Evolutionary conservation across 2,329 filamentous ascomycete species (phyloP).

Genomic region (Dendryphion nanum): DNA sequence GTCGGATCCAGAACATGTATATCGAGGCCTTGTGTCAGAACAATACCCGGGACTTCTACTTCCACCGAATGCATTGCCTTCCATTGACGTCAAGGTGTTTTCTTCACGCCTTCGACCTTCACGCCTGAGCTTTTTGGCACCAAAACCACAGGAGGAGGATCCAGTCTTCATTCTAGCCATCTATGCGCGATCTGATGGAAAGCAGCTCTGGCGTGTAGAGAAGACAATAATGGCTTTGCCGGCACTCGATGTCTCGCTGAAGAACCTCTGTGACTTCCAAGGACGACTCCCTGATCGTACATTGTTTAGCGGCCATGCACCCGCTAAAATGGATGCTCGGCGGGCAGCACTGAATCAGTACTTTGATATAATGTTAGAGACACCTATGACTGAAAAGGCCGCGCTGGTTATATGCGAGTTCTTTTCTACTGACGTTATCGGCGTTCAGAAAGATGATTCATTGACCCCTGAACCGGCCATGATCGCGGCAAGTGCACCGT

Average conservation of each 20-base stretch:
- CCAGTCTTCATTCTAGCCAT: slow-evolving; percentile 91
- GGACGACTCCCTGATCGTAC: slow-evolving; percentile 79
- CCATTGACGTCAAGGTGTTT: slow-evolving; percentile 81
- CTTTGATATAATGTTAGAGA: slow-evolving; percentile 81
- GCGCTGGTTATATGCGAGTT: slow-evolving; percentile 85
- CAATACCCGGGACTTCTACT: slow-evolving; percentile 84
- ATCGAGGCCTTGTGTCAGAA: slow-evolving; percentile 75
- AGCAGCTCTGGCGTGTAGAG: slow-evolving; percentile 90
- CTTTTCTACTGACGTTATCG: slow-evolving; percentile 66
- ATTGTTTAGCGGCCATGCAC: slow-evolving; percentile 88
- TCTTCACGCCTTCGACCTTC: slow-evolving; percentile 96
- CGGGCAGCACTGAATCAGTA: slow-evolving; percentile 79
- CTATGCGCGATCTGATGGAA: slow-evolving; percentile 70
- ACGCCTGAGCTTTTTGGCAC: slow-evolving; percentile 75
- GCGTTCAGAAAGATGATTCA: slow-evolving; percentile 54
- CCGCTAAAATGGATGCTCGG: slow-evolving; percentile 87
- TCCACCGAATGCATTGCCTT: slow-evolving; percentile 82
- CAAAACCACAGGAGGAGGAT: slow-evolving; percentile 82
- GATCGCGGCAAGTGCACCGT: slow-evolving; percentile 17
- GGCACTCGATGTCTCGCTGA: slow-evolving; percentile 79
- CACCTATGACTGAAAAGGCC: slow-evolving; percentile 71
- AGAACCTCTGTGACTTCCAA: slow-evolving; percentile 68
- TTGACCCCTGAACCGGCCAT: slow-evolving; percentile 57
- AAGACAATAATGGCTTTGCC: slow-evolving; percentile 81
- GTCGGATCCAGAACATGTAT: slow-evolving; percentile 55